These are phyloP conservation scores for Aspergillus olivimuriae DNA, from an alignment of 495 filamentous ascomycete species.

Conservation along the genomic window DNA sequence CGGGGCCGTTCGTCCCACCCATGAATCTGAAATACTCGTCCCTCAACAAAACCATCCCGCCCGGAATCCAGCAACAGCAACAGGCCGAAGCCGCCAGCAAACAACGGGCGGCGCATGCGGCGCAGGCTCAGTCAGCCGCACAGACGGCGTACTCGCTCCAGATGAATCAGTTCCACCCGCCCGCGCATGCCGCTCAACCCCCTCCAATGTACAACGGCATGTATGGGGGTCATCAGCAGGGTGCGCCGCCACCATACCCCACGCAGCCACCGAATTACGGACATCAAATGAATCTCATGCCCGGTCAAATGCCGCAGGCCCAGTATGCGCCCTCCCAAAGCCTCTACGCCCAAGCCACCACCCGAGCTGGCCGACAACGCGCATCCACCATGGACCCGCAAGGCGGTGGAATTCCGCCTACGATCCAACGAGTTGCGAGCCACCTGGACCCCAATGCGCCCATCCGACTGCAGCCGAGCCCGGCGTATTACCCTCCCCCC, in stretches of 20 bases:
- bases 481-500: slow-evolving; percentile 96
- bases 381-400: slow-evolving; percentile 95
- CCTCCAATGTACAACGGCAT: slow-evolving; percentile 76
- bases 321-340: slow-evolving; percentile 65
- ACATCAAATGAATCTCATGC: slow-evolving; percentile 68
- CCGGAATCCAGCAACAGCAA: slow-evolving; percentile 96
- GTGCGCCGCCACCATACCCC: slow-evolving; percentile 81
- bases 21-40: slow-evolving; percentile 90
- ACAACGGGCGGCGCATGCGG: slow-evolving; percentile 62
- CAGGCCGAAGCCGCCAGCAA: slow-evolving; percentile 88
- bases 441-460: slow-evolving; percentile 94
- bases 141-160: slow-evolving; percentile 52
- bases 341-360: slow-evolving; percentile 81
- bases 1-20: slow-evolving; percentile 91
- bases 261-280: slow-evolving; percentile 62
- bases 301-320: slow-evolving; percentile 60
- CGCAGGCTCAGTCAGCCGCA: slow-evolving; percentile 53
- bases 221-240: slow-evolving; percentile 67
- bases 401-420: slow-evolving; percentile 80
- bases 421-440: slow-evolving; percentile 93
- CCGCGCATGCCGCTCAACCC: slow-evolving; percentile 43
- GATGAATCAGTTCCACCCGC: slow-evolving; percentile 50
- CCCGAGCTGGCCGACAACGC: slow-evolving; percentile 75
- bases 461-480: slow-evolving; percentile 90
- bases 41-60: slow-evolving; percentile 78